Evolutionary conservation across 164 flowering plant genomes (phyloP).

Genomic region (Malania oleifera): DNA sequence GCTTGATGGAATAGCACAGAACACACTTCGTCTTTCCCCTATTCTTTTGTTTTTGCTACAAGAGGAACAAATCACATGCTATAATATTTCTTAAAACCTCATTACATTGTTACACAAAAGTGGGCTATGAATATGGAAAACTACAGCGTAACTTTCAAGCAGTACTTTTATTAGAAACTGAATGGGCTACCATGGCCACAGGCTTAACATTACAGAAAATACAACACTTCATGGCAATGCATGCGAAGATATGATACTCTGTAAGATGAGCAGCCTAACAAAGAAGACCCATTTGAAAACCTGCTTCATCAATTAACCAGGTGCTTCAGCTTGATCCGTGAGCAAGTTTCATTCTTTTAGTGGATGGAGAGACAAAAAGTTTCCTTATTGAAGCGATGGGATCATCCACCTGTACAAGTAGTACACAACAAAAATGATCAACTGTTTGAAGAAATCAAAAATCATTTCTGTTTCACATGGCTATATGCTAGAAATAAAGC

Average conservation of each 20-base stretch:
- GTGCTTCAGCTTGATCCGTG: conserved; percentile 19
- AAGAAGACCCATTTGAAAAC: not conserved
- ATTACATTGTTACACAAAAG: no score
- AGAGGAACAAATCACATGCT: not conserved
- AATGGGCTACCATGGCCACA: no score
- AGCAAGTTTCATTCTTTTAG: conserved; percentile 41
- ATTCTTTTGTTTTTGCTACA: not conserved
- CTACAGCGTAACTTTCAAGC: no score
- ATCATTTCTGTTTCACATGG: no score
- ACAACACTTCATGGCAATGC: no score
- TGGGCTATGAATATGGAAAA: no score
- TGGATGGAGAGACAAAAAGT: conserved; percentile 58
- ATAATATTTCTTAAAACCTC: not conserved
- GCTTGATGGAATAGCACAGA: conserved; percentile 37
- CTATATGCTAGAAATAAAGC: no score
- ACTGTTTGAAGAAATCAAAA: not conserved
- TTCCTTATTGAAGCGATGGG: conserved; percentile 60
- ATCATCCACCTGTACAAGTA: conserved; percentile 63
- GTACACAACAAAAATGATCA: not conserved
- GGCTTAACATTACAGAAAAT: no score
- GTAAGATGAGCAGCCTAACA: no score
- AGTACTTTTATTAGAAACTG: no score
- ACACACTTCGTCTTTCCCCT: not conserved
- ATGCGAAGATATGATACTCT: no score
- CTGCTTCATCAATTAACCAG: not conserved